Evolutionary conservation across 2,329 filamentous ascomycete genomes (phyloP).

Genomic region (Calonectria pseudoturangicola): DNA sequence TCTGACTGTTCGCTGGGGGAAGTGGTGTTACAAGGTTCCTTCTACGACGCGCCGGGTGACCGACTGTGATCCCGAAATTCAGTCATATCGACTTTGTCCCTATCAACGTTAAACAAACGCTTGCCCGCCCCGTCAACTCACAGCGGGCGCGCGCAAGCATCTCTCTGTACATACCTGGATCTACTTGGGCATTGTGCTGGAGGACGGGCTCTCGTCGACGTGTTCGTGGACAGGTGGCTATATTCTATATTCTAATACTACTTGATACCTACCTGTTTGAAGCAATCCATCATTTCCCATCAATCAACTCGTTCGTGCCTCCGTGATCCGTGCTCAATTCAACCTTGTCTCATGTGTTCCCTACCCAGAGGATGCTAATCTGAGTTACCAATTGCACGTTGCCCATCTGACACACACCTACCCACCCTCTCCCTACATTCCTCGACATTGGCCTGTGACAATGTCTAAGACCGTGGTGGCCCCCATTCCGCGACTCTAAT

Average conservation of each 20-base stretch:
- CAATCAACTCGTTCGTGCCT: not conserved
- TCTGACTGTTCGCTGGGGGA: constrained; percentile 46
- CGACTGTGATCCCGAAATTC: constrained; percentile 56
- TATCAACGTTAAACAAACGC: constrained; percentile 36
- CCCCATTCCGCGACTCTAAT: not conserved
- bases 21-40: constrained; percentile 53
- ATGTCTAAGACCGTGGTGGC: not conserved
- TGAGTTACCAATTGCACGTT: not conserved
- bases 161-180: constrained; percentile 54
- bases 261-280: constrained; percentile 60
- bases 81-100: constrained; percentile 52
- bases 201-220: constrained; percentile 57
- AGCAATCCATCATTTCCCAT: constrained; percentile 46
- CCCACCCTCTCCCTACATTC: not conserved
- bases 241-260: constrained; percentile 60
- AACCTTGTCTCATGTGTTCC: not conserved
- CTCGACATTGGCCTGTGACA: not conserved
- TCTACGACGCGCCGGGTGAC: constrained; percentile 56
- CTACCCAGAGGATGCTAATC: not conserved
- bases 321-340: too few relatives aligned
- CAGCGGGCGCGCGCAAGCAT: constrained; percentile 42
- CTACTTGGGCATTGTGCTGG: constrained; percentile 55
- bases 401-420: not conserved
- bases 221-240: constrained; percentile 55
- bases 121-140: constrained; percentile 46